Conservation (phyloP, 1,139 yeast species). For the Insectozyma bohioensis region DNA sequence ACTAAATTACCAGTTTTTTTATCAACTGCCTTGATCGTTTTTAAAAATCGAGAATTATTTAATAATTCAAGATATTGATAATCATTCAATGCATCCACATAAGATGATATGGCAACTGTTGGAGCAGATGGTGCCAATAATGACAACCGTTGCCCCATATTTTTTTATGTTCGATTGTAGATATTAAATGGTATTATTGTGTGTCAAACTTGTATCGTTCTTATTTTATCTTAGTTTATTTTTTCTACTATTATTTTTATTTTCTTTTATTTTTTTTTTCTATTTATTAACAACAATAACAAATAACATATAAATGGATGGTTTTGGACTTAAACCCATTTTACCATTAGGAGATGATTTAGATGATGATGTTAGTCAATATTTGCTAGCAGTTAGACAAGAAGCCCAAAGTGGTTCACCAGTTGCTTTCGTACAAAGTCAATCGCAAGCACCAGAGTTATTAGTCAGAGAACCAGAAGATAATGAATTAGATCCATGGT, state of each 20-base stretch:
- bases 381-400: conserved; percentile 28
- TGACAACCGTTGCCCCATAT: conserved; percentile 87
- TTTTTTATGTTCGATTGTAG: too few species aligned
- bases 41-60: conserved; percentile 78
- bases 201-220: too few species aligned
- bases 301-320: too few species aligned
- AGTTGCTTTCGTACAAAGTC: too few species aligned
- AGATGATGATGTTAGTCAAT: conserved; percentile 24
- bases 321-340: conserved; percentile 21
- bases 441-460: too few species aligned
- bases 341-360: conserved; percentile 20
- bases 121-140: conserved; percentile 87
- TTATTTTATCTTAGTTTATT: background rate
- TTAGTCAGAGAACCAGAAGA: too few species aligned
- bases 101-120: conserved; percentile 88
- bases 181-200: too few species aligned
- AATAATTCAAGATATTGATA: conserved; percentile 72
- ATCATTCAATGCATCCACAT: conserved; percentile 73
- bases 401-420: too few species aligned
- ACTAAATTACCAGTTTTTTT: conserved; percentile 59
- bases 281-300: too few species aligned
- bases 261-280: conserved; percentile 2
- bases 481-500: too few species aligned
- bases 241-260: background rate
- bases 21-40: conserved; percentile 77